These are phyloP conservation scores for Ustilago hordei DNA, from an alignment of 1,284 basidiomycete genomes.

Conservation along the genomic window DNA sequence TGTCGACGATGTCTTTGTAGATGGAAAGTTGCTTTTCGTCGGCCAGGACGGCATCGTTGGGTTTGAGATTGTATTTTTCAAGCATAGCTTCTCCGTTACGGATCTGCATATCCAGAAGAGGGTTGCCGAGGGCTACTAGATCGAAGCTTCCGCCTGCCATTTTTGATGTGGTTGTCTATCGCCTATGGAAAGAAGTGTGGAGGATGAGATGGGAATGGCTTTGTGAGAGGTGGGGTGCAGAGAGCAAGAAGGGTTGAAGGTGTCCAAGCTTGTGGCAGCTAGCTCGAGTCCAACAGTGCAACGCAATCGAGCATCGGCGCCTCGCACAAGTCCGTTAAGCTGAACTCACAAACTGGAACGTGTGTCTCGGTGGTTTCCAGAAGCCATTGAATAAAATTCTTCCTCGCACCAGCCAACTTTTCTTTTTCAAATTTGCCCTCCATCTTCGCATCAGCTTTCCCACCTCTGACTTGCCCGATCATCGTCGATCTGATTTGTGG, in stretches of 20 bases:
- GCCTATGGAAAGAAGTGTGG: neutral
- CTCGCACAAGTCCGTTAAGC: neutral
- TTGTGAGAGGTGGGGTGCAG: neutral
- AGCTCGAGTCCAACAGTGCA: slow-evolving; percentile 3
- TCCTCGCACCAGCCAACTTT: slow-evolving; percentile 5
- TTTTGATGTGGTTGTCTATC: neutral
- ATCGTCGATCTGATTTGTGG: neutral
- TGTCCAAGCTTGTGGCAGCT: neutral
- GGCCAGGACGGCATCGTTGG: slow-evolving; percentile 97
- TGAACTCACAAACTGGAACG: neutral
- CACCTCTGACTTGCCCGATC: neutral
- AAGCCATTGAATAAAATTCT: slow-evolving; percentile 26
- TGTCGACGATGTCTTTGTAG: slow-evolving; percentile 87
- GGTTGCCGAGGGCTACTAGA: slow-evolving; percentile 68
- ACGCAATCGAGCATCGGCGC: neutral
- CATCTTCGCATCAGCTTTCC: neutral
- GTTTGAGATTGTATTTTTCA: slow-evolving; percentile 89
- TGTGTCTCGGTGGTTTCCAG: neutral
- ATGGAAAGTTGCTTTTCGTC: slow-evolving; percentile 81
- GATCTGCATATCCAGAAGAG: slow-evolving; percentile 71
- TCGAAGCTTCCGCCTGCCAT: slow-evolving; percentile 63
- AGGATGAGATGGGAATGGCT: neutral
- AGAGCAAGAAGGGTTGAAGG: neutral
- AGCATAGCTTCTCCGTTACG: slow-evolving; percentile 82
- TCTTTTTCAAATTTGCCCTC: neutral